A percentile compares a stretch with the other conserved stretches of the same genome.
Conservation (phyloP, 768 basidiomycete species). For the Kwoniella newhampshirensis region DNA sequence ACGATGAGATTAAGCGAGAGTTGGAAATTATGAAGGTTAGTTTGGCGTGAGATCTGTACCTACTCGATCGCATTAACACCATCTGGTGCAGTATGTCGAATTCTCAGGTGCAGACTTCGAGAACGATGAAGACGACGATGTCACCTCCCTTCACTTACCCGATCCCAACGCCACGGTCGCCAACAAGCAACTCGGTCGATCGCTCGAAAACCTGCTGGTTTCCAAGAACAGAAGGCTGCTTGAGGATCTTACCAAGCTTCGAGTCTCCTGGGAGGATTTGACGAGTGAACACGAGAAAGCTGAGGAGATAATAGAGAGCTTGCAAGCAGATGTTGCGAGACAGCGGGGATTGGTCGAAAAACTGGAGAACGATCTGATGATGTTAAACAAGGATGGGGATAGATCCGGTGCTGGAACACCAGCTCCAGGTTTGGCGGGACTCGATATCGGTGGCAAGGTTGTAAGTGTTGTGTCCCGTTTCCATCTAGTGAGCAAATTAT, state of each 20-base stretch:
- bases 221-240: constrained; percentile 89
- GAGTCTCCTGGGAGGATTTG: constrained; percentile 80
- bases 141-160: constrained; percentile 63
- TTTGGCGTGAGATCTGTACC: constrained; percentile 9
- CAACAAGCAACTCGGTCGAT: constrained; percentile 71
- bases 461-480: constrained; percentile 8
- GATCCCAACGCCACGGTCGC: constrained; percentile 86
- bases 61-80: not conserved
- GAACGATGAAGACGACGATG: constrained; percentile 51
- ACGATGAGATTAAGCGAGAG: constrained; percentile 97
- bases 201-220: constrained; percentile 85
- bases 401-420: constrained; percentile 14
- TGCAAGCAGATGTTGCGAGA: constrained; percentile 69
- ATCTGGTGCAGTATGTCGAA: constrained; percentile 76
- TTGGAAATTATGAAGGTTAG: constrained; percentile 95
- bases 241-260: constrained; percentile 87
- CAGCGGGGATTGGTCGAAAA: constrained; percentile 80
- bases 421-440: constrained; percentile 61
- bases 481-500: not conserved
- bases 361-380: constrained; percentile 83
- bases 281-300: constrained; percentile 65
- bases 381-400: constrained; percentile 60
- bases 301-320: constrained; percentile 62
- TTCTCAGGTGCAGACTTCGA: constrained; percentile 84
- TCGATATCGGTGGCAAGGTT: constrained; percentile 63